These are phyloP conservation scores for Exophiala sideris DNA, from an alignment of 2,329 filamentous ascomycete species.

Conservation along the genomic window DNA sequence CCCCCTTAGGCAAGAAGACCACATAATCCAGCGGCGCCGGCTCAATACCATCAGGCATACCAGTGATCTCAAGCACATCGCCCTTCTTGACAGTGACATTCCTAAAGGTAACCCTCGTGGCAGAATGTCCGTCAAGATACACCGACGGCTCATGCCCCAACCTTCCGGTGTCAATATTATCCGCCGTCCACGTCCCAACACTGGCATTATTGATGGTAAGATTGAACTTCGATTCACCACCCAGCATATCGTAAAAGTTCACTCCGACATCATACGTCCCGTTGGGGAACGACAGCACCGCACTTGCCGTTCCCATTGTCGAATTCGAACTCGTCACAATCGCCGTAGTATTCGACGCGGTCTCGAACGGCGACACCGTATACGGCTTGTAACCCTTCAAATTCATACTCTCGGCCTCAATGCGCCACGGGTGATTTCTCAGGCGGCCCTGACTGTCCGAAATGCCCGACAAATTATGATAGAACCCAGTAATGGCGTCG, in stretches of 20 bases:
- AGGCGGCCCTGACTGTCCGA: conserved; percentile 56
- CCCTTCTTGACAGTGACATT: conserved; percentile 50
- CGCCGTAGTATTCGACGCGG: conserved; percentile 54
- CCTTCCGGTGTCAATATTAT: conserved; percentile 50
- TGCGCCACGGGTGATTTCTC: conserved; percentile 60
- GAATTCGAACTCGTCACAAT: conserved; percentile 56
- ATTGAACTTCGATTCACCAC: conserved; percentile 56
- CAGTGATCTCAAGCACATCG: conserved; percentile 54
- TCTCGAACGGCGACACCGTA: conserved; percentile 56
- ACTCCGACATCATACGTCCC: conserved; percentile 63
- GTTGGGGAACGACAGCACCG: conserved; percentile 46
- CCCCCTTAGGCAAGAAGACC: conserved; percentile 56
- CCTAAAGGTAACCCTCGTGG: conserved; percentile 59
- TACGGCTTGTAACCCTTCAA: conserved; percentile 57
- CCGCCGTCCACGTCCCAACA: conserved; percentile 58
- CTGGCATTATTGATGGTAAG: conserved; percentile 51
- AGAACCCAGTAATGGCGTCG: conserved; percentile 64
- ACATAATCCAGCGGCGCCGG: conserved; percentile 66
- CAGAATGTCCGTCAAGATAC: conserved; percentile 64
- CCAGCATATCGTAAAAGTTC: conserved; percentile 63
- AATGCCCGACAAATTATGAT: conserved; percentile 59
- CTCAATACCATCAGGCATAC: conserved; percentile 58
- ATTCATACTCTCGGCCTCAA: conserved; percentile 66
- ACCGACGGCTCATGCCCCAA: conserved; percentile 58
- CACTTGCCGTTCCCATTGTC: conserved; percentile 49